Evolutionary conservation across 768 basidiomycete genomes (phyloP), one percentile per base, ranked within the genome.

Genomic region (Lepiota subincarnata): DNA sequence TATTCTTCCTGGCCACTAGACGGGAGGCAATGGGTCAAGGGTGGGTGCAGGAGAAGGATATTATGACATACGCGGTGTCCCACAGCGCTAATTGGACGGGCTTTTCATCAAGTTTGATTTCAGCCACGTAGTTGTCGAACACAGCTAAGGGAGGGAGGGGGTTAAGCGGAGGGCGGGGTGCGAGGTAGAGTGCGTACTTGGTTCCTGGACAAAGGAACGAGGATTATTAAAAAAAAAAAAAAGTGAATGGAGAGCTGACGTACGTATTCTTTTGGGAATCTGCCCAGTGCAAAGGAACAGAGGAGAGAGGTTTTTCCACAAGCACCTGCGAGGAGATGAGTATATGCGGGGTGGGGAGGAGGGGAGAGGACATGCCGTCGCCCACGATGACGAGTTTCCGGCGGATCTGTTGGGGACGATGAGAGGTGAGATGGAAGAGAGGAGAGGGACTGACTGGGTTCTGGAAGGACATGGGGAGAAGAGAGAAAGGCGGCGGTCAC

Each of bases 71-170:
- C 95, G 97, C 97, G 50, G 97, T 98, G 79, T 99, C 97, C 97
- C 97, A 98, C 40, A 98, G 73, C 38, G 97, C 96, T 55, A 98
- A 72, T 69, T 98, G 95, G 14, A 99, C 92, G 35, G 95, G 92
- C 70, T 98, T 98, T 60, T 94, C 94, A 70, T 99, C 97, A 49
- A 99, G 77, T 61, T 92, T 79, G 64, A 99, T 98, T 77, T 99
- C 97, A 43, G 97, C 96, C 59, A 98, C 96, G 72, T 96, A 98
- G 66, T 98, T 99, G 71, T 98, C 95, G 64, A 98, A 98, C 47
- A 98, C 89, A 60, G 94, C 94, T 95, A 68, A 36, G 56, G 58
- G 24, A 5, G 24, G 24, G 47, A 49, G 56, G 48, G 28, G 45
- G 59, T 57, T 31, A 50, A 51, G 58, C 44, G 57, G 28, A 54